Evolutionary conservation across 257 asterid species (phyloP).

Genomic region (Salvia splendens): DNA sequence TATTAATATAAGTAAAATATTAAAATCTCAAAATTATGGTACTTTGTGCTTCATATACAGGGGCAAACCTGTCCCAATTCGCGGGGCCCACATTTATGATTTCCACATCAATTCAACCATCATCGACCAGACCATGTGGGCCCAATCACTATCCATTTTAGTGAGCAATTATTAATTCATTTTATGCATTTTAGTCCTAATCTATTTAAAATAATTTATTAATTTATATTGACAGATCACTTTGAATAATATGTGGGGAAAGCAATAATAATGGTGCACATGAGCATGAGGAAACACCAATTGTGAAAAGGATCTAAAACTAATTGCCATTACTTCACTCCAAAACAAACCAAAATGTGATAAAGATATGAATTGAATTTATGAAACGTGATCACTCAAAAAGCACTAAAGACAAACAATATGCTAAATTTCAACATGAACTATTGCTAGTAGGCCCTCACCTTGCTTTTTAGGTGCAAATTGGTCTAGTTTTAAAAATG

Average conservation of each 20-base stretch:
- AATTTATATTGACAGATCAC: slow-evolving; percentile 36
- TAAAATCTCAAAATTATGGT: background rate
- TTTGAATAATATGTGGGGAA: slow-evolving; percentile 26
- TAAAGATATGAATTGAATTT: background rate
- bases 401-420: background rate
- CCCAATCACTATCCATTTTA: slow-evolving; percentile 22
- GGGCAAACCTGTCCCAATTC: slow-evolving; percentile 42
- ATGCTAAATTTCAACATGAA: background rate
- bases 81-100: slow-evolving; percentile 39
- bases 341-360: background rate
- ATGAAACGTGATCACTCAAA: slow-evolving; percentile 1
- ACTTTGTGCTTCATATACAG: slow-evolving; percentile 33
- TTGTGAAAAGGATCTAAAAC: slow-evolving; percentile 29
- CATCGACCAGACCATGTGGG: slow-evolving; percentile 21
- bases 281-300: slow-evolving; percentile 23
- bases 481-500: background rate
- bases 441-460: background rate
- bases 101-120: slow-evolving; percentile 33
- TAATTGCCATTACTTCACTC: slow-evolving; percentile 26
- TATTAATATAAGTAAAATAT: background rate
- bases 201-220: no score
- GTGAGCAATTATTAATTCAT: no score
- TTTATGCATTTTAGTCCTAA: background rate
- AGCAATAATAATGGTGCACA: slow-evolving; percentile 11
- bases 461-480: background rate